Evolutionary conservation across 257 asterid species (phyloP).

Genomic region (Salvia miltiorrhiza): DNA sequence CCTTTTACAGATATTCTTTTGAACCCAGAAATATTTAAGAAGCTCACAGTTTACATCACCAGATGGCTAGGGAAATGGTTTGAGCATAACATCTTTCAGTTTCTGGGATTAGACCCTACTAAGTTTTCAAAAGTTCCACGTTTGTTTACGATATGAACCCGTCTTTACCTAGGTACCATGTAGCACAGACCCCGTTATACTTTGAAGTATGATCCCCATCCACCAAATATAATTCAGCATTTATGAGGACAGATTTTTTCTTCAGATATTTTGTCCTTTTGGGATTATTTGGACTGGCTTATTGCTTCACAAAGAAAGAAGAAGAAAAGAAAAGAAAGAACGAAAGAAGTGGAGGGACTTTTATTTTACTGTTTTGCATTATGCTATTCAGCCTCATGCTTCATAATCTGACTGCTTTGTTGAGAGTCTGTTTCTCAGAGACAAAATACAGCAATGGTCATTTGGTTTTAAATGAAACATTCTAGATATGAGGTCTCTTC

Average conservation of each 20-base stretch:
- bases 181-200: neutral
- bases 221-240: neutral
- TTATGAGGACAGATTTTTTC: neutral
- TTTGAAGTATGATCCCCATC: neutral
- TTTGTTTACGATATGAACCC: neutral
- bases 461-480: neutral
- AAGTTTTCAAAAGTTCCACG: neutral
- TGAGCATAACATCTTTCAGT: neutral
- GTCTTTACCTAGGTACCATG: neutral
- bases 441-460: neutral
- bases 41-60: neutral
- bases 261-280: neutral
- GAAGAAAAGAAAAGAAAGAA: neutral
- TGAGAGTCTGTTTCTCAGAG: constrained; percentile 11
- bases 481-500: neutral
- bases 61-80: neutral
- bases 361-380: neutral
- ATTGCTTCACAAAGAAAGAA: neutral
- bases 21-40: neutral
- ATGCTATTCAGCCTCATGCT: neutral
- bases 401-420: neutral
- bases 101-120: neutral
- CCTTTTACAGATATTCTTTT: neutral
- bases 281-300: neutral
- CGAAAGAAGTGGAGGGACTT: neutral